Conservation (phyloP, 2,329 filamentous ascomycete species). For the Corinectria fuckeliana region DNA sequence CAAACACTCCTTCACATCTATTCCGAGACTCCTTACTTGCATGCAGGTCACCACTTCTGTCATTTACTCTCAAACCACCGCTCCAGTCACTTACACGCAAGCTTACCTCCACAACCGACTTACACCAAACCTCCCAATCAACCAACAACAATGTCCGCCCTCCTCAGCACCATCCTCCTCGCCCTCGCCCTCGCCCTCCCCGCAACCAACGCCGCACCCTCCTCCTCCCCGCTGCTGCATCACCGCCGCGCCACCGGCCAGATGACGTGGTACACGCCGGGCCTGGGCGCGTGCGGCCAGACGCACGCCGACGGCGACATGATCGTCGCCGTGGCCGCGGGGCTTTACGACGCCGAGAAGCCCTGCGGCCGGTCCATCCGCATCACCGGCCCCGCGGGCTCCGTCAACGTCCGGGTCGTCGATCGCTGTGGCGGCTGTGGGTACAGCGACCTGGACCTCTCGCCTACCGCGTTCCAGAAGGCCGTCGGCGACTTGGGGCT, state of each 20-base stretch:
- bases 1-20: background rate
- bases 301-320: slow-evolving; percentile 59
- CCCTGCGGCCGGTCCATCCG: slow-evolving; percentile 71
- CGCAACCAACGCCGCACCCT: slow-evolving; percentile 25
- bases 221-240: slow-evolving; percentile 11
- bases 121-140: background rate
- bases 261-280: slow-evolving; percentile 65
- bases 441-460: slow-evolving; percentile 56
- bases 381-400: slow-evolving; percentile 54
- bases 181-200: slow-evolving; percentile 29
- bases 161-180: slow-evolving; percentile 25
- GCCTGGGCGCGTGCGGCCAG: slow-evolving; percentile 73
- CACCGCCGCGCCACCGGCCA: slow-evolving; percentile 15
- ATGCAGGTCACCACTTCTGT: background rate
- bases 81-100: background rate
- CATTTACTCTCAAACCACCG: background rate
- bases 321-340: slow-evolving; percentile 71
- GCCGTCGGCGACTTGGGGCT: slow-evolving; percentile 45
- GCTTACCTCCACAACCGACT: too few species aligned
- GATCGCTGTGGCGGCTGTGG: slow-evolving; percentile 66
- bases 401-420: slow-evolving; percentile 69
- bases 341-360: slow-evolving; percentile 67
- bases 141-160: slow-evolving; percentile 27
- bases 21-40: background rate
- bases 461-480: slow-evolving; percentile 52